Evolutionary conservation across 2,329 filamentous ascomycete species (phyloP).

Genomic region (Colletotrichum chrysophilum): DNA sequence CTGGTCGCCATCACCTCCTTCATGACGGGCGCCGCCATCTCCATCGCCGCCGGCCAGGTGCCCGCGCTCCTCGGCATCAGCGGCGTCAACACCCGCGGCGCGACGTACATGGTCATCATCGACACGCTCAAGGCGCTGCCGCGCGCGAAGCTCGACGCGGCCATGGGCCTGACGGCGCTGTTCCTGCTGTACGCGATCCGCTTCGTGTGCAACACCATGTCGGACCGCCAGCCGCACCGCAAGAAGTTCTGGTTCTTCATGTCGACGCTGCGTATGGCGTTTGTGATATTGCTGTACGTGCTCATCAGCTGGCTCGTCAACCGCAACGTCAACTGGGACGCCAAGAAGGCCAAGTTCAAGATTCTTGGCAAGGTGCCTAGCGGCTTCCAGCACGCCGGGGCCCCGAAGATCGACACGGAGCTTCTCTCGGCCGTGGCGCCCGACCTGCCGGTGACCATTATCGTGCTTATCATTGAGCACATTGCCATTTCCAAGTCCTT

Average conservation of each 20-base stretch:
- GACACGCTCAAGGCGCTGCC: conserved; percentile 44
- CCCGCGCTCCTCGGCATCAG: conserved; percentile 48
- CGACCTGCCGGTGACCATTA: conserved; percentile 75
- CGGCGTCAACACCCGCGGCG: conserved; percentile 47
- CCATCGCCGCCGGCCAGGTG: conserved; percentile 53
- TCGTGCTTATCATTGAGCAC: conserved; percentile 82
- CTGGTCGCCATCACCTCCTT: conserved; percentile 55
- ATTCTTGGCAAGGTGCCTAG: conserved; percentile 74
- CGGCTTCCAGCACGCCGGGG: conserved; percentile 74
- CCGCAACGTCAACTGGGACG: conserved; percentile 53
- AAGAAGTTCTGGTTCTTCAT: conserved; percentile 80
- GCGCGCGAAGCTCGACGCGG: conserved; percentile 66
- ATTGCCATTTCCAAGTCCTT: conserved; percentile 87
- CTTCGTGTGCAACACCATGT: conserved; percentile 63
- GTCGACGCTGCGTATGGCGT: conserved; percentile 78
- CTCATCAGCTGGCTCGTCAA: conserved; percentile 77
- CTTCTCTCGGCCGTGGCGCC: conserved; percentile 68
- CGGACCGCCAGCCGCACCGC: conserved; percentile 69
- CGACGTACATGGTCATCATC: conserved; percentile 51
- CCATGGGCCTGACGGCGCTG: conserved; percentile 73
- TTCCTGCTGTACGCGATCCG: conserved; percentile 70
- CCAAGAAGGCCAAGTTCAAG: conserved; percentile 61
- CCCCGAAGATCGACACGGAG: conserved; percentile 63
- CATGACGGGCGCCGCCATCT: conserved; percentile 56
- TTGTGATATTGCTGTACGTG: conserved; percentile 82